A percentile compares a stretch with the other conserved stretches of the same genome.
Conservation (phyloP, 768 basidiomycete genomes). For the Boletus reticulatus region DNA sequence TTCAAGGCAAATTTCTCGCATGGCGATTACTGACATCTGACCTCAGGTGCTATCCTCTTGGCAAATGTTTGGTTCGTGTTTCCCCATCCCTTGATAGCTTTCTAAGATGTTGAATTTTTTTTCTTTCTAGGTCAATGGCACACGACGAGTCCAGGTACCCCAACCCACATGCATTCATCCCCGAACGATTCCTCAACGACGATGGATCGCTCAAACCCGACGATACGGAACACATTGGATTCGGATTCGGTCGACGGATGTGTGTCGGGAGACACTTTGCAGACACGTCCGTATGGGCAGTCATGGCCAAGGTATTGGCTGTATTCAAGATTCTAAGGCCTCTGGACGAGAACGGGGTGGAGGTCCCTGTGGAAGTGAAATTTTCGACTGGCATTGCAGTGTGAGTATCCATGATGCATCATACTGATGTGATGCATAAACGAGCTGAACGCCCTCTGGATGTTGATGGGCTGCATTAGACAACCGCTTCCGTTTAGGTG, state of each 20-base stretch:
- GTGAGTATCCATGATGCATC: no score
- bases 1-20: neutral
- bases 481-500: neutral
- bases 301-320: neutral
- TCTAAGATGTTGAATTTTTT: no score
- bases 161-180: neutral
- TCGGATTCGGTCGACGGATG: neutral
- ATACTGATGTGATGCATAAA: no score
- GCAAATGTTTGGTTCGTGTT: slow-evolving; percentile 9
- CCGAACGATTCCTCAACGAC: no score
- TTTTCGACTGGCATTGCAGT: no score
- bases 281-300: neutral
- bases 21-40: neutral
- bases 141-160: neutral
- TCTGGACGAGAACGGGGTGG: no score
- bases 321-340: no score
- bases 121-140: neutral
- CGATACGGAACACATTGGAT: no score
- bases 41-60: slow-evolving; percentile 1
- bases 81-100: no score
- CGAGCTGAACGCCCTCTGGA: no score
- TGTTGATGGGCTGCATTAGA: neutral
- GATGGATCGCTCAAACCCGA: no score
- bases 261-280: neutral
- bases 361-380: no score